phyloP scores from a whole-genome alignment of 2,329 filamentous ascomycete genomes.

The Xylaria polymorpha region DNA sequence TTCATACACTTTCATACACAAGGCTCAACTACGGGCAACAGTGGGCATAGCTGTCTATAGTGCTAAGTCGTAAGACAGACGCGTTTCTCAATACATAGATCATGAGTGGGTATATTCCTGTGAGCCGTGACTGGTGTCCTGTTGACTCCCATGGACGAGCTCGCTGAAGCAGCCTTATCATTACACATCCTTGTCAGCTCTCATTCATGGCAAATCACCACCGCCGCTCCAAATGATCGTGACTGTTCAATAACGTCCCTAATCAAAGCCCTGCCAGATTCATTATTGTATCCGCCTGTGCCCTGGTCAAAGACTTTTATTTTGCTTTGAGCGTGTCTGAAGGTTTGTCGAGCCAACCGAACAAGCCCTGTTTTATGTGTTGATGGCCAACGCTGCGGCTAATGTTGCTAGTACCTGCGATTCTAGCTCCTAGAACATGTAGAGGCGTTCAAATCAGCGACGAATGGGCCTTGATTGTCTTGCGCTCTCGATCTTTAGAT shows the following conservation, averaged over 20 bases:
- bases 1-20: neutral
- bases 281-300: neutral
- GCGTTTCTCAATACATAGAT: neutral
- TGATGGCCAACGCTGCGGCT: neutral
- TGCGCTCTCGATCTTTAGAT: slow-evolving; percentile 39
- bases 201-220: neutral
- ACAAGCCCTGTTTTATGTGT: slow-evolving; percentile 6
- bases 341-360: neutral
- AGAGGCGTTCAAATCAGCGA: slow-evolving; percentile 27
- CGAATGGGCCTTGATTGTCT: slow-evolving; percentile 42
- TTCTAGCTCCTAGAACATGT: slow-evolving; percentile 13
- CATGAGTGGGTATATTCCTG: neutral
- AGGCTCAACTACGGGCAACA: neutral
- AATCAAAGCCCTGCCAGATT: neutral
- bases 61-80: neutral
- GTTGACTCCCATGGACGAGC: neutral
- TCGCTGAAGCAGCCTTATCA: neutral
- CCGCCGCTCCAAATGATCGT: neutral
- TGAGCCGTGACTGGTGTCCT: neutral
- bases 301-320: neutral
- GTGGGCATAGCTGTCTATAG: neutral
- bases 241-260: neutral
- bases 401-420: slow-evolving; percentile 3
- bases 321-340: neutral
- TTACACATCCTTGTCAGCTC: slow-evolving; percentile 6